These are phyloP conservation scores for Angomonas deanei DNA, from an alignment of 208 protist species.

Conservation along the genomic window DNA sequence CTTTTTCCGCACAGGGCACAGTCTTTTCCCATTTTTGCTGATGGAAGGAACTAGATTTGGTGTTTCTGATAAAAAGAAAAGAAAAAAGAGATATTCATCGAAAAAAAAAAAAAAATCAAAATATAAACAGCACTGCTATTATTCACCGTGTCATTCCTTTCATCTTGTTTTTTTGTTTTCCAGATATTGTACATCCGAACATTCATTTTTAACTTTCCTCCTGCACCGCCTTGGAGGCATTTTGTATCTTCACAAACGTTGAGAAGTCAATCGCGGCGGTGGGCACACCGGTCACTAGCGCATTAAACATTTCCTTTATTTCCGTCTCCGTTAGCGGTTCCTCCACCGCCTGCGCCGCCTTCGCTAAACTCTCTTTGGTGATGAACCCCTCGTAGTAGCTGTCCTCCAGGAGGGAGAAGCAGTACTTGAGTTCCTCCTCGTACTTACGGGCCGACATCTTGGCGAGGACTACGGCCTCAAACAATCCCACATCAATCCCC, in stretches of 20 bases:
- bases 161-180: not conserved
- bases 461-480: constrained; percentile 67
- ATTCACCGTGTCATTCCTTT: too few relatives aligned
- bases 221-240: constrained; percentile 16
- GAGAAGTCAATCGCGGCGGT: constrained; percentile 64
- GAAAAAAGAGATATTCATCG: not conserved
- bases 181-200: not conserved
- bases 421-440: constrained; percentile 64
- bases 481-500: constrained; percentile 51
- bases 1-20: constrained; percentile 41
- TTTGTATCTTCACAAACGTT: constrained; percentile 62
- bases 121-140: too few relatives aligned
- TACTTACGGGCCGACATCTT: constrained; percentile 58
- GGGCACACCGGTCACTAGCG: constrained; percentile 64
- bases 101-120: constrained; percentile 1
- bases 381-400: constrained; percentile 73
- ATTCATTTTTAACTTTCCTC: not conserved
- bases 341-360: constrained; percentile 41
- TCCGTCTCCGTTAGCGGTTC: constrained; percentile 76
- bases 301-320: constrained; percentile 81
- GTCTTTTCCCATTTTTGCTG: not conserved
- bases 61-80: too few relatives aligned
- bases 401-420: constrained; percentile 74
- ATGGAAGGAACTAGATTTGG: too few relatives aligned
- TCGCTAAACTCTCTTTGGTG: constrained; percentile 69